Conservation (phyloP, 345 rosid species). For the Eucalyptus guilfoylei region DNA sequence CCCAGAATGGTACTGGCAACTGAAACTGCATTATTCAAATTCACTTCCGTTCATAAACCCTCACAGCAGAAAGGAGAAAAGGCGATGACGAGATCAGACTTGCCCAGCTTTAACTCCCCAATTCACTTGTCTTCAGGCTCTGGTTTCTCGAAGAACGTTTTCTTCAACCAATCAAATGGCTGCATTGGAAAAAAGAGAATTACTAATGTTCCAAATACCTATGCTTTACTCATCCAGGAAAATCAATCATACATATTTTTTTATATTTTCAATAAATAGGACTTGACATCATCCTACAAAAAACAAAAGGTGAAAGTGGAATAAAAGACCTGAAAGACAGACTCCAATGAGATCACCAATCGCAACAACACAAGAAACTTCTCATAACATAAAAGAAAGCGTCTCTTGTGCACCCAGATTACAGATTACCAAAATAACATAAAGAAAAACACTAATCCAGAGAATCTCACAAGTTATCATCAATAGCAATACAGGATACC, state of each 20-base stretch:
- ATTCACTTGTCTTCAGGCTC: conserved; percentile 8
- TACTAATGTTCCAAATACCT: background rate
- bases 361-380: background rate
- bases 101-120: background rate
- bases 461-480: background rate
- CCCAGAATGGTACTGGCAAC: background rate
- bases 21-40: background rate
- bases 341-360: background rate
- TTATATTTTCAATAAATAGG: background rate
- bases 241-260: background rate
- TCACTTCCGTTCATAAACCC: background rate
- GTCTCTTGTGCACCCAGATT: background rate
- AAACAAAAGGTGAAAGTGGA: background rate
- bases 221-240: background rate
- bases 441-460: background rate
- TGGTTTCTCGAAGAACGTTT: conserved; percentile 64
- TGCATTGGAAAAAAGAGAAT: conserved; percentile 2
- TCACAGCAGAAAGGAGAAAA: background rate
- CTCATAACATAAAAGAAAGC: background rate
- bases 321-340: background rate
- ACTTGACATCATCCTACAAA: background rate
- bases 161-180: conserved; percentile 94
- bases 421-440: background rate
- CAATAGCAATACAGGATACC: background rate
- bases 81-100: background rate